A percentile compares a stretch with the other conserved stretches of the same genome.
Evolutionary conservation across 352 stramenopile genomes (phyloP).

Genomic region (Globisporangium camurandrum): DNA sequence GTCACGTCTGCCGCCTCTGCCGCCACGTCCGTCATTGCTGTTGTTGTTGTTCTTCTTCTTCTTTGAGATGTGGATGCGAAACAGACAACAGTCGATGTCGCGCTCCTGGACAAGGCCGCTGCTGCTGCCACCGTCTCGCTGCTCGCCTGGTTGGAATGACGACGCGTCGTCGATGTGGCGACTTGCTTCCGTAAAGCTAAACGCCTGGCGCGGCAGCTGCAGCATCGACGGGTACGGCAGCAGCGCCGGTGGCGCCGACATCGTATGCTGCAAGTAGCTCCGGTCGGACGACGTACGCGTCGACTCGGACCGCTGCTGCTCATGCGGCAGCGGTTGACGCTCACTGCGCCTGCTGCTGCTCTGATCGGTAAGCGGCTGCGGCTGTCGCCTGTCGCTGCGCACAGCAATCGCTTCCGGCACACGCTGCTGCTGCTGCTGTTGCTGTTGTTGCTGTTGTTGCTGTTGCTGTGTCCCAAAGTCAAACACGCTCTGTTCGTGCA

Average conservation of each 20-base stretch:
- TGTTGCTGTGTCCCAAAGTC: background rate
- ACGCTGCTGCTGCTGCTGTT: conserved; percentile 8
- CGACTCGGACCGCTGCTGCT: background rate
- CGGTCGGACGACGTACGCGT: background rate
- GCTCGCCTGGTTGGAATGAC: no score
- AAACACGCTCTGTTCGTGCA: conserved; percentile 9
- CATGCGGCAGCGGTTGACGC: background rate
- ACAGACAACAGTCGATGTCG: conserved; percentile 29
- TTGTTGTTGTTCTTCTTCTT: conserved; percentile 2
- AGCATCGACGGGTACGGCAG: background rate
- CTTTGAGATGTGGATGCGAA: conserved; percentile 28
- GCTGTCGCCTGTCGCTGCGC: background rate
- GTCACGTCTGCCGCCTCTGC: conserved; percentile 3
- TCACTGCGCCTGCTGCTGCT: background rate
- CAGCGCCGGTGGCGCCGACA: conserved; percentile 7
- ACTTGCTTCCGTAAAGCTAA: no score
- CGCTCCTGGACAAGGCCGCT: conserved; percentile 15
- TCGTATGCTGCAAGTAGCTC: conserved; percentile 5
- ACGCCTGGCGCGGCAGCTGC: conserved; percentile 1
- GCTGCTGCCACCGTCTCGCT: no score
- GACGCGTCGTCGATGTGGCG: conserved; percentile 5
- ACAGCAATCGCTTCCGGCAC: background rate
- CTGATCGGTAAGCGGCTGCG: background rate
- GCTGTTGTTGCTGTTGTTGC: no score
- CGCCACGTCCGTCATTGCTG: background rate